These are phyloP conservation scores for Diplocarpon rosae DNA, from an alignment of 2,329 filamentous ascomycete species.

Conservation along the genomic window DNA sequence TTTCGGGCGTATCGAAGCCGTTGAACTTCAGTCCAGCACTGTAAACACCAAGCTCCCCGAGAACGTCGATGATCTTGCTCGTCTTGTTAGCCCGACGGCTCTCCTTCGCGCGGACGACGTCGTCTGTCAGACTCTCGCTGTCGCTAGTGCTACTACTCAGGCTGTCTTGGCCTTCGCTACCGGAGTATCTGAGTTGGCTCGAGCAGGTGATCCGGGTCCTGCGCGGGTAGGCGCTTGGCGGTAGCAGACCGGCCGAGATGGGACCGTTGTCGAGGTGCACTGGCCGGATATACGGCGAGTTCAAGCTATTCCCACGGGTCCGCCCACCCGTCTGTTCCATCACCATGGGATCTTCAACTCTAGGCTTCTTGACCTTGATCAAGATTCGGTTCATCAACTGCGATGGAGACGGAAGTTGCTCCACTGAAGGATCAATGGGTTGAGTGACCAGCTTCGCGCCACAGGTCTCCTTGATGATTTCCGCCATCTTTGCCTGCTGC, in stretches of 20 bases:
- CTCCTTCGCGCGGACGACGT: conserved; percentile 35
- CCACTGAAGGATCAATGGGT: conserved; percentile 56
- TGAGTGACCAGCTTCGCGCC: conserved; percentile 68
- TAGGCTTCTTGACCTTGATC: conserved; percentile 86
- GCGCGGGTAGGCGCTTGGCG: conserved; percentile 37
- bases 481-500: conserved; percentile 81
- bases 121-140: conserved; percentile 57
- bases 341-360: conserved; percentile 28
- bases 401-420: conserved; percentile 71
- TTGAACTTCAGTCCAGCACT: conserved; percentile 68
- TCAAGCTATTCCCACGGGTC: conserved; percentile 58
- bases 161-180: conserved; percentile 33
- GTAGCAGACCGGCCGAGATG: conserved; percentile 40
- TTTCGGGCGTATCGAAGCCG: conserved; percentile 67
- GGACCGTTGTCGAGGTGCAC: conserved; percentile 45
- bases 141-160: conserved; percentile 62
- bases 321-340: conserved; percentile 39
- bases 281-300: conserved; percentile 62
- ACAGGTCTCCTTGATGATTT: conserved; percentile 78
- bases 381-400: conserved; percentile 75
- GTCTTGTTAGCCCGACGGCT: conserved; percentile 52
- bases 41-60: conserved; percentile 78
- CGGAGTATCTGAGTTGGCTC: conserved; percentile 16
- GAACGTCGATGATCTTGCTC: conserved; percentile 75
- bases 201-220: conserved; percentile 13